Conservation (phyloP, 768 basidiomycete genomes). For the Mycena leptocephala region DNA sequence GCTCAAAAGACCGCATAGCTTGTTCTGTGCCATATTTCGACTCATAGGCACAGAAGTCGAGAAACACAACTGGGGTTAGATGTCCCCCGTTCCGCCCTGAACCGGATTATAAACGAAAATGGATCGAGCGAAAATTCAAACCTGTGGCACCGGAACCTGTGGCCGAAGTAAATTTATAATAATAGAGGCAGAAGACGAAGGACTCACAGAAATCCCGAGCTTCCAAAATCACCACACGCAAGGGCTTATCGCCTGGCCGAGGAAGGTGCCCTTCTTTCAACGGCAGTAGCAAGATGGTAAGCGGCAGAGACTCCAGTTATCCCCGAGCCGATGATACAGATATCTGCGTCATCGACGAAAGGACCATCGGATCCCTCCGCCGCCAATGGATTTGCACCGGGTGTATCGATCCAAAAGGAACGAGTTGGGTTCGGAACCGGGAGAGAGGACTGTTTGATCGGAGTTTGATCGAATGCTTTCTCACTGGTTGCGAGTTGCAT, state of each 20-base stretch:
- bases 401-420: conserved; percentile 81
- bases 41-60: conserved; percentile 24
- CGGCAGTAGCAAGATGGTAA: conserved; percentile 73
- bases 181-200: conserved; percentile 18
- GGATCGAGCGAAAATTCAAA: conserved; percentile 39
- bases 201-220: conserved; percentile 89
- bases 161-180: background rate
- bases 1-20: conserved; percentile 6
- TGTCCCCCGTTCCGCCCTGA: conserved; percentile 35
- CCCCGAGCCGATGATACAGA: conserved; percentile 87
- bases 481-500: background rate
- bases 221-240: conserved; percentile 80
- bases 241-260: conserved; percentile 33
- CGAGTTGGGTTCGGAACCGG: conserved; percentile 78
- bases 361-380: conserved; percentile 74
- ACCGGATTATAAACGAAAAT: background rate
- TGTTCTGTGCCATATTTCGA: conserved; percentile 27
- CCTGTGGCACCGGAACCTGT: conserved; percentile 86
- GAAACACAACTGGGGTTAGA: conserved; percentile 26
- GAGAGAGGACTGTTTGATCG: conserved; percentile 38
- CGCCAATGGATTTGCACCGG: conserved; percentile 77
- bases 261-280: conserved; percentile 39
- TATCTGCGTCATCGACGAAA: conserved; percentile 72
- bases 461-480: background rate
- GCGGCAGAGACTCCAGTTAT: conserved; percentile 85